These are phyloP conservation scores for Diatrype stigma DNA, from an alignment of 2,329 filamentous ascomycete species.

Conservation along the genomic window DNA sequence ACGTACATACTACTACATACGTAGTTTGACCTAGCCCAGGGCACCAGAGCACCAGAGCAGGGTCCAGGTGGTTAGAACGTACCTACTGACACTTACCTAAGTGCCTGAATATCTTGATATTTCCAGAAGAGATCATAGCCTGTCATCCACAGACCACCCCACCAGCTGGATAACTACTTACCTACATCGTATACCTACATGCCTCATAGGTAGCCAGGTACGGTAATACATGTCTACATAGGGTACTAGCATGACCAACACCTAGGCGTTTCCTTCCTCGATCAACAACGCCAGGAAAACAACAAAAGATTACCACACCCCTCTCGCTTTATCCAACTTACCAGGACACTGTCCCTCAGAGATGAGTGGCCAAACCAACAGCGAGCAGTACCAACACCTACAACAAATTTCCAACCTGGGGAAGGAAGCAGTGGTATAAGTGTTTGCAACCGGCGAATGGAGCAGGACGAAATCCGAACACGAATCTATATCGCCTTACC, in stretches of 20 bases:
- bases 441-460: background rate
- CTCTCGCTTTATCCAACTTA: background rate
- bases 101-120: background rate
- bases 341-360: background rate
- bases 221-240: background rate
- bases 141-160: background rate
- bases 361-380: background rate
- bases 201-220: background rate
- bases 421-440: background rate
- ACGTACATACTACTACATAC: background rate
- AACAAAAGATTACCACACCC: background rate
- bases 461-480: background rate
- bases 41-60: too few relatives aligned
- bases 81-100: background rate
- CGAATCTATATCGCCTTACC: background rate
- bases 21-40: background rate
- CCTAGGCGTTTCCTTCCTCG: background rate
- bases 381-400: background rate
- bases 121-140: background rate
- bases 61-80: background rate
- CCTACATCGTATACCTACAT: background rate
- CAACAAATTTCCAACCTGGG: background rate
- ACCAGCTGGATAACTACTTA: background rate
- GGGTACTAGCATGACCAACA: background rate
- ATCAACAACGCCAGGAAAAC: background rate